Conservation (phyloP, 495 filamentous ascomycete species). For the Pyrenula aspistea region DNA sequence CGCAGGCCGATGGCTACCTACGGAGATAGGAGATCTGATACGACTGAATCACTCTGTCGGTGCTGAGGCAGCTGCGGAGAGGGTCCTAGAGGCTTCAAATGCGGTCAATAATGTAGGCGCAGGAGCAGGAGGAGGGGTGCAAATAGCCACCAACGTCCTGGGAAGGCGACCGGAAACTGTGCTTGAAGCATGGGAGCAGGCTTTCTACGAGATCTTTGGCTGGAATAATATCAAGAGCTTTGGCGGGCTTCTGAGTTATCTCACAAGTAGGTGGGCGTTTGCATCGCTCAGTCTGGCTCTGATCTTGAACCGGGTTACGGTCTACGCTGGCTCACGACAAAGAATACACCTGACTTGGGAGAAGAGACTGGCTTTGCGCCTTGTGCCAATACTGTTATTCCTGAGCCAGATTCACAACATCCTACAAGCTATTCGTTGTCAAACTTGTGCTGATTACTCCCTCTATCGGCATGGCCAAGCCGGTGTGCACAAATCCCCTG, state of each 20-base stretch:
- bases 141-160: not conserved
- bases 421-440: conserved; percentile 81
- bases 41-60: conserved; percentile 24
- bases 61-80: conserved; percentile 10
- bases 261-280: conserved; percentile 89
- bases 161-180: not conserved
- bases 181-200: conserved; percentile 4
- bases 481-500: conserved; percentile 51
- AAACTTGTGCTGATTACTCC: conserved; percentile 71
- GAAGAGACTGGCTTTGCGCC: conserved; percentile 58
- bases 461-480: conserved; percentile 61
- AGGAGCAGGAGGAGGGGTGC: not conserved
- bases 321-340: conserved; percentile 80
- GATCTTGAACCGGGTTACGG: conserved; percentile 79
- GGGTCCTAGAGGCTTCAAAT: conserved; percentile 1
- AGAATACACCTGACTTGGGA: conserved; percentile 60
- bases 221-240: conserved; percentile 42
- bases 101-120: conserved; percentile 17
- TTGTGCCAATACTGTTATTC: conserved; percentile 66
- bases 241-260: conserved; percentile 82
- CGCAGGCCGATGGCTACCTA: conserved; percentile 46
- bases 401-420: conserved; percentile 51
- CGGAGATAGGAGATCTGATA: conserved; percentile 30
- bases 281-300: conserved; percentile 75
- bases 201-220: conserved; percentile 5